Evolutionary conservation across 148 eudicot genomes (phyloP).

Genomic region (Rhododendron simsii): DNA sequence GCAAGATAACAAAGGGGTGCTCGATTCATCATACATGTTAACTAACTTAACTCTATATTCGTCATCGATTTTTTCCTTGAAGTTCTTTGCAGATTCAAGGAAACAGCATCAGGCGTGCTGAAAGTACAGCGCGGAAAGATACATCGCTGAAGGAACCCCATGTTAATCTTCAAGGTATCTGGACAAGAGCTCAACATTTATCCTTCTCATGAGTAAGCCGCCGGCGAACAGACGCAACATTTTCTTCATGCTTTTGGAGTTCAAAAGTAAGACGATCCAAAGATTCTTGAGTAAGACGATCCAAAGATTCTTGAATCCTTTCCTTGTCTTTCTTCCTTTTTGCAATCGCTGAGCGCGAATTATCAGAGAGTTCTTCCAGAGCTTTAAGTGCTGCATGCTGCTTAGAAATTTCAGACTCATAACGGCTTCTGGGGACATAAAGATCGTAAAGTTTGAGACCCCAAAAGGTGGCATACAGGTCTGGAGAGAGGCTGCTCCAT

Average conservation of each 20-base stretch:
- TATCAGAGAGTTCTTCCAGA: conserved; percentile 87
- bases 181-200: conserved; percentile 91
- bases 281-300: conserved; percentile 87
- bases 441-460: conserved; percentile 94
- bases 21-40: too few relatives aligned
- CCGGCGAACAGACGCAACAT: conserved; percentile 80
- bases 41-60: too few relatives aligned
- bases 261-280: conserved; percentile 77
- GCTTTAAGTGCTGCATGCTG: conserved; percentile 86
- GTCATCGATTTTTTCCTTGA: too few relatives aligned
- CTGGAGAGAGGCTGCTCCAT: conserved; percentile 98
- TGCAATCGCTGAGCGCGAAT: conserved; percentile 92
- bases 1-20: not conserved
- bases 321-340: conserved; percentile 98
- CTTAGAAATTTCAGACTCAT: conserved; percentile 89
- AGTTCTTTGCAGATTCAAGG: conserved; percentile 19
- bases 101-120: conserved; percentile 95
- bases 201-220: conserved; percentile 92
- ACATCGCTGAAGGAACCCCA: conserved; percentile 84
- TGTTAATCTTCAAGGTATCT: conserved; percentile 84
- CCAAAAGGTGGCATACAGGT: conserved; percentile 95
- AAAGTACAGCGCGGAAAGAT: conserved; percentile 96
- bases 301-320: conserved; percentile 89
- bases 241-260: conserved; percentile 76
- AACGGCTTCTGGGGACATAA: conserved; percentile 85